Percentiles rank a stretch among this genome's conserved stretches.
Conservation (phyloP, 2,329 filamentous ascomycete genomes). For the Cercospora brassicicola region DNA sequence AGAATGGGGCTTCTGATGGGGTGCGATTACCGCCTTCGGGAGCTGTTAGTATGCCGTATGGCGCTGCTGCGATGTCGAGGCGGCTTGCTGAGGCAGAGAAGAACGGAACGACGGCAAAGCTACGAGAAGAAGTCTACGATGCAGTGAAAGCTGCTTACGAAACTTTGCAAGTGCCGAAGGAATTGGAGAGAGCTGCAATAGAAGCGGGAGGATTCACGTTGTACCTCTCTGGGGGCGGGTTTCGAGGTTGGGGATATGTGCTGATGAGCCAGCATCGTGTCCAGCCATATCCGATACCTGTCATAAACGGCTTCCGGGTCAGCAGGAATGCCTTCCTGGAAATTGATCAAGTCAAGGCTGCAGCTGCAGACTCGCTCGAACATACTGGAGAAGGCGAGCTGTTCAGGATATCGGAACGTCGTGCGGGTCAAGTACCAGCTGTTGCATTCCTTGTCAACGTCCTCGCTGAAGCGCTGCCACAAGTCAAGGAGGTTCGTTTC, state of each 20-base stretch:
- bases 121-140: constrained; percentile 49
- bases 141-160: constrained; percentile 51
- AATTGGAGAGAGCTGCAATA: constrained; percentile 49
- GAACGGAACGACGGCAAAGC: constrained; percentile 44
- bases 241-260: constrained; percentile 86
- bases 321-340: constrained; percentile 61
- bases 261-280: constrained; percentile 75
- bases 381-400: constrained; percentile 41
- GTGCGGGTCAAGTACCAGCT: constrained; percentile 78
- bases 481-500: constrained; percentile 73
- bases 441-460: constrained; percentile 78
- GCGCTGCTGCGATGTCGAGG: constrained; percentile 65
- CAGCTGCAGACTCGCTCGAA: constrained; percentile 41
- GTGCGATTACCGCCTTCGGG: constrained; percentile 56
- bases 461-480: constrained; percentile 67
- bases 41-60: constrained; percentile 67
- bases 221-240: constrained; percentile 86
- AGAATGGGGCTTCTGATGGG: constrained; percentile 49
- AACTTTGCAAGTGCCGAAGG: constrained; percentile 56
- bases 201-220: constrained; percentile 61
- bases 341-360: constrained; percentile 48
- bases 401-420: constrained; percentile 76
- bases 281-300: constrained; percentile 77
- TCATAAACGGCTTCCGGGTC: constrained; percentile 76
- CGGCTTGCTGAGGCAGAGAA: constrained; percentile 51